Percentiles rank a stretch among this genome's conserved stretches.
phyloP scores from a whole-genome alignment of 371 early-diverging fungal genomes.

The Apophysomyces sp. region DNA sequence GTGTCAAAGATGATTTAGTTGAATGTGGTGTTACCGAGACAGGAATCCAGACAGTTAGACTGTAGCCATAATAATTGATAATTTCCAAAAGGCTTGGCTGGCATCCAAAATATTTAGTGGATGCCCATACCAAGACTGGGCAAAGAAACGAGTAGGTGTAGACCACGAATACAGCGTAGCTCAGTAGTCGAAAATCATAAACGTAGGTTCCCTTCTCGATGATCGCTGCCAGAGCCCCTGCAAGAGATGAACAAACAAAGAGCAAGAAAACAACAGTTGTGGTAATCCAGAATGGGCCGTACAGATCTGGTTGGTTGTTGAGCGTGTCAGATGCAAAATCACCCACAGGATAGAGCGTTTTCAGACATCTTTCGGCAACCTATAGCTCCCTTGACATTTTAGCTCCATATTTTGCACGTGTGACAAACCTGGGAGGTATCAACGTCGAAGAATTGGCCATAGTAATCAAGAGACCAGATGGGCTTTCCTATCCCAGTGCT shows the following conservation, averaged over 20 bases:
- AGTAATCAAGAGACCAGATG: constrained; percentile 86
- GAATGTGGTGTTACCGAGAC: constrained; percentile 69
- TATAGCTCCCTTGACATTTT: constrained; percentile 61
- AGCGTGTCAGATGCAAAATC: constrained; percentile 47
- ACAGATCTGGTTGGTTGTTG: constrained; percentile 47
- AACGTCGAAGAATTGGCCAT: constrained; percentile 87
- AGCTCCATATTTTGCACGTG: constrained; percentile 83
- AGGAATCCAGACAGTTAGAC: constrained; percentile 89
- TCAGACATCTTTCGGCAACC: constrained; percentile 48
- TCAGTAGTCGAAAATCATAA: constrained; percentile 81
- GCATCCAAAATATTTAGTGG: constrained; percentile 84
- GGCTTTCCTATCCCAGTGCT: constrained; percentile 34
- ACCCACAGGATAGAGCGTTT: constrained; percentile 48
- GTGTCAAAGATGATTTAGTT: background rate
- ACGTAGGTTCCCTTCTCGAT: constrained; percentile 49
- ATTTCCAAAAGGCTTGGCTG: constrained; percentile 81
- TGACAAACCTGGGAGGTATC: constrained; percentile 73
- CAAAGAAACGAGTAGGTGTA: constrained; percentile 78
- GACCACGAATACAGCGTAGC: constrained; percentile 76
- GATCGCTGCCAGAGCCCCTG: constrained; percentile 78
- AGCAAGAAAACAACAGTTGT: constrained; percentile 91
- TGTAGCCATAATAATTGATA: constrained; percentile 89
- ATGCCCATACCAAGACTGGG: constrained; percentile 78
- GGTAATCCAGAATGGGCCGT: constrained; percentile 92
- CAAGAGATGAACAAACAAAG: constrained; percentile 88